These are phyloP conservation scores for Stagonosporopsis rhizophila DNA, from an alignment of 2,329 filamentous ascomycete species.

Conservation along the genomic window DNA sequence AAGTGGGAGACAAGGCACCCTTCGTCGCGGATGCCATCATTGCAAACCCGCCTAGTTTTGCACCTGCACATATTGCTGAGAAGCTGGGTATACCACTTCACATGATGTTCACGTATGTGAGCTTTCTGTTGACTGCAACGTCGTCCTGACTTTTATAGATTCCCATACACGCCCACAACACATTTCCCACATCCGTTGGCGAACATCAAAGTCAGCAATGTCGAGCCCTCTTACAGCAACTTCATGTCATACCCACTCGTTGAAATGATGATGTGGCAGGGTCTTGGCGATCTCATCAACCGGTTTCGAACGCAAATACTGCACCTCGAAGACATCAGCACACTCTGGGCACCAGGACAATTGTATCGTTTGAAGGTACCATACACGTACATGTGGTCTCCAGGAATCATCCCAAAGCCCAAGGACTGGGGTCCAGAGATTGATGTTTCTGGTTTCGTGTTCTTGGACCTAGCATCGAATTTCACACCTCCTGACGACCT, in stretches of 20 bases:
- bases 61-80: constrained; percentile 77
- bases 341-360: constrained; percentile 77
- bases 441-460: constrained; percentile 80
- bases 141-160: constrained; percentile 49
- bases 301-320: constrained; percentile 73
- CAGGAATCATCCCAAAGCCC: constrained; percentile 70
- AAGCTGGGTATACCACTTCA: constrained; percentile 77
- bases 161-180: constrained; percentile 78
- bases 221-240: constrained; percentile 76
- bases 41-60: constrained; percentile 80
- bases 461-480: constrained; percentile 70
- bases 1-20: constrained; percentile 66
- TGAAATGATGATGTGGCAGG: constrained; percentile 74
- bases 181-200: constrained; percentile 80
- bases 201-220: constrained; percentile 74
- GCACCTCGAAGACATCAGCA: constrained; percentile 75
- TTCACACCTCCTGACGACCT: constrained; percentile 66
- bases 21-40: constrained; percentile 87
- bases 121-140: constrained; percentile 1
- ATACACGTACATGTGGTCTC: constrained; percentile 73
- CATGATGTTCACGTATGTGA: constrained; percentile 84
- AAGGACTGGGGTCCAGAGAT: constrained; percentile 73
- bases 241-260: constrained; percentile 82
- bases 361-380: constrained; percentile 77
- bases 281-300: constrained; percentile 78